Conservation (phyloP, 2,329 filamentous ascomycete species). For the Xylaria digitata region DNA sequence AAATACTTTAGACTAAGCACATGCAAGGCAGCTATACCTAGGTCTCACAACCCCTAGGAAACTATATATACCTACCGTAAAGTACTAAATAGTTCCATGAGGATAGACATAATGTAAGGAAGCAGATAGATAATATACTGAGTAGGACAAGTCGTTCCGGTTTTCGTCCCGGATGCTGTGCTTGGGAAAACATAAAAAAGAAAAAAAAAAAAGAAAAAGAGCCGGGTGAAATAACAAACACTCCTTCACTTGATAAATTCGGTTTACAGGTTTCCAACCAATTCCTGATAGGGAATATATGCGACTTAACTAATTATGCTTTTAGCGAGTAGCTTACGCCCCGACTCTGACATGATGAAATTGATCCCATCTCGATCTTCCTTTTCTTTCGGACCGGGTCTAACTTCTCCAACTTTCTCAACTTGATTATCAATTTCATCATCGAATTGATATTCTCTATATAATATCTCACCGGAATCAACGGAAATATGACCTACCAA, state of each 20-base stretch:
- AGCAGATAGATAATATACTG: too few species aligned
- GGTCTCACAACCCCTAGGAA: too few species aligned
- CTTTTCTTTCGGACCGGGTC: neutral
- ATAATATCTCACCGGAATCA: neutral
- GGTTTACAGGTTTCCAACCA: neutral
- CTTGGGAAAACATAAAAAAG: too few species aligned
- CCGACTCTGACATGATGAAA: constrained; percentile 2
- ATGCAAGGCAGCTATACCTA: too few species aligned
- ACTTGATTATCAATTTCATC: neutral
- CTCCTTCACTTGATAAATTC: neutral
- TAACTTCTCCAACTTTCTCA: constrained; percentile 1
- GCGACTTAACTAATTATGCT: constrained; percentile 1
- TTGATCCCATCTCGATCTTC: neutral
- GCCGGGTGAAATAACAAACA: neutral
- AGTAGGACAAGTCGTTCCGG: too few species aligned
- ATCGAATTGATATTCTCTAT: neutral
- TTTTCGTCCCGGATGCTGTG: too few species aligned
- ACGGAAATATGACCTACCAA: neutral
- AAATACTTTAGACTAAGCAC: too few species aligned
- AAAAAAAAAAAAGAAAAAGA: too few species aligned
- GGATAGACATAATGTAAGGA: too few species aligned
- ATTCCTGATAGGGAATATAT: neutral
- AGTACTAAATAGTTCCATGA: too few species aligned
- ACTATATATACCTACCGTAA: too few species aligned
- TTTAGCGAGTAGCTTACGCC: constrained; percentile 11